Percentiles rank a stretch among this genome's conserved stretches.
phyloP scores from a whole-genome alignment of 352 stramenopile genomes.

The Paralagenidium karlingii region DNA sequence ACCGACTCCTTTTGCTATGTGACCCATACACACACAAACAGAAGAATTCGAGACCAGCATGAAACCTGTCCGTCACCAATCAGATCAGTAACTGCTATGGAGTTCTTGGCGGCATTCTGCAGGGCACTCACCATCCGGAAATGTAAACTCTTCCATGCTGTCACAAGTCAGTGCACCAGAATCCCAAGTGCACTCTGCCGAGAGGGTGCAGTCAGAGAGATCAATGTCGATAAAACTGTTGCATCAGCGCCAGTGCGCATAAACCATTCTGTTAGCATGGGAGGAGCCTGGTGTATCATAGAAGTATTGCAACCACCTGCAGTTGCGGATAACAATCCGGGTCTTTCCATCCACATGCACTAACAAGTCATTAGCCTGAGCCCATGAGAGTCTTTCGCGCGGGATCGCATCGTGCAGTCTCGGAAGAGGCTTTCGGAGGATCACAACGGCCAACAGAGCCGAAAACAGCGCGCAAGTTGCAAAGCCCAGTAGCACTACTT shows the following conservation, averaged over 20 bases:
- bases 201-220: slow-evolving; percentile 7
- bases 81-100: background rate
- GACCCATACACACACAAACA: slow-evolving; percentile 8
- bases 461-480: slow-evolving; percentile 10
- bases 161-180: too few relatives aligned
- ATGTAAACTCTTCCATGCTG: slow-evolving; percentile 12
- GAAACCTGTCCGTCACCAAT: slow-evolving; percentile 1
- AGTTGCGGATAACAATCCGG: slow-evolving; percentile 13
- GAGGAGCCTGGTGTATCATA: background rate
- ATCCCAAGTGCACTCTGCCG: slow-evolving; percentile 7
- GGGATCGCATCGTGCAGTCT: slow-evolving; percentile 8
- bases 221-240: slow-evolving; percentile 7
- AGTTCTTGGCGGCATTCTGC: background rate
- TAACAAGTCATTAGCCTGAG: slow-evolving; percentile 9
- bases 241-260: background rate
- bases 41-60: slow-evolving; percentile 10
- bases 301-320: slow-evolving; percentile 2
- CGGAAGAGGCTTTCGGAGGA: slow-evolving; percentile 10
- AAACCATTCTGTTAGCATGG: too few relatives aligned
- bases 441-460: slow-evolving; percentile 9
- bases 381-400: slow-evolving; percentile 7
- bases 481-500: slow-evolving; percentile 7
- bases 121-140: slow-evolving; percentile 8
- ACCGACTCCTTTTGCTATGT: slow-evolving; percentile 7
- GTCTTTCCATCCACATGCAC: slow-evolving; percentile 9